A percentile compares a stretch with the other conserved stretches of the same genome.
These are phyloP conservation scores for Lepidium didymum DNA, from an alignment of 345 rosid genomes.

Conservation along the genomic window DNA sequence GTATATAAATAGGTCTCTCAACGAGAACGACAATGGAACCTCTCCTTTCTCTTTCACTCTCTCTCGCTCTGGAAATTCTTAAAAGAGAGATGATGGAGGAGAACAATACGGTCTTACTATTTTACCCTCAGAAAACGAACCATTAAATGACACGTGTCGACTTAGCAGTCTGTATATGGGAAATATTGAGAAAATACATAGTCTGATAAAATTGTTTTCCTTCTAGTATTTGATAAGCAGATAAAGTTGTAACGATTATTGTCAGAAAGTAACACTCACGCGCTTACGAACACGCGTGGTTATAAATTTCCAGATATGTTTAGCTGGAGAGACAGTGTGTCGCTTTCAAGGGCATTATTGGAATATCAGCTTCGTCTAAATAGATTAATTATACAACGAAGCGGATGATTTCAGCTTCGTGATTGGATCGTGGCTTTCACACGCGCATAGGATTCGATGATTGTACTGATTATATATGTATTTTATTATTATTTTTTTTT, in stretches of 20 bases:
- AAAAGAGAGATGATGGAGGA: conserved; percentile 7
- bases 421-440: conserved; percentile 19
- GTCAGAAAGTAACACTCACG: not conserved
- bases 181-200: not conserved
- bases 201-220: not conserved
- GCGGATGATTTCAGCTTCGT: conserved; percentile 2
- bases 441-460: conserved; percentile 29
- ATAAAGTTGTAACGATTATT: conserved; percentile 1
- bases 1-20: not conserved
- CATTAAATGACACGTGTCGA: conserved; percentile 16
- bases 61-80: conserved; percentile 21
- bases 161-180: not conserved
- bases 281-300: conserved; percentile 1
- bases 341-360: conserved; percentile 11
- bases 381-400: conserved; percentile 14
- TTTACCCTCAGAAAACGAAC: conserved; percentile 1
- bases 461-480: not conserved
- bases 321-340: conserved; percentile 4
- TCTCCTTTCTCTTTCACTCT: conserved; percentile 28
- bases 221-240: not conserved
- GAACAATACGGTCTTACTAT: not conserved
- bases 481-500: not conserved
- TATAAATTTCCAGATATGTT: conserved; percentile 5
- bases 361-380: not conserved
- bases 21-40: conserved; percentile 10